phyloP scores from a whole-genome alignment of 257 asterid species.

The Rehmannia glutinosa region DNA sequence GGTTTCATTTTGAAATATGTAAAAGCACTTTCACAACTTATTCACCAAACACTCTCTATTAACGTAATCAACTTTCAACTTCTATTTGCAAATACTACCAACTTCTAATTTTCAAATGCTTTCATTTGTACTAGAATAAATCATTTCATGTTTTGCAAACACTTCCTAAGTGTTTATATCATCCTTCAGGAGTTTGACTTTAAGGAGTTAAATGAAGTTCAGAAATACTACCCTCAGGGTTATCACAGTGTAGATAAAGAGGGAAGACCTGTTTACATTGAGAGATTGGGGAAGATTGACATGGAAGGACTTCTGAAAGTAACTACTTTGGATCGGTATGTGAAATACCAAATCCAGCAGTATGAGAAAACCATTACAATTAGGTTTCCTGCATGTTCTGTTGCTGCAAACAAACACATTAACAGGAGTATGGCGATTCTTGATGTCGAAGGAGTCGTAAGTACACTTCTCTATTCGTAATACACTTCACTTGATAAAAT shows the following conservation, averaged over 20 bases:
- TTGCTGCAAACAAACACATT: slow-evolving; percentile 39
- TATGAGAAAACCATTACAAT: slow-evolving; percentile 43
- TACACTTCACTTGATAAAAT: neutral
- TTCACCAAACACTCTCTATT: no score
- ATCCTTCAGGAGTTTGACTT: slow-evolving; percentile 38
- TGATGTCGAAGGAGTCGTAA: slow-evolving; percentile 69
- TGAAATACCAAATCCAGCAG: slow-evolving; percentile 46
- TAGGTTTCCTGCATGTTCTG: slow-evolving; percentile 57
- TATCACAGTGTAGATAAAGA: slow-evolving; percentile 52
- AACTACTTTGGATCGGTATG: slow-evolving; percentile 43
- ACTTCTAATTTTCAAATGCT: no score
- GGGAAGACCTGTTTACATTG: slow-evolving; percentile 57
- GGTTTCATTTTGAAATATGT: no score
- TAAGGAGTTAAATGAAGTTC: slow-evolving; percentile 34
- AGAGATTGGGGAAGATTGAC: slow-evolving; percentile 49
- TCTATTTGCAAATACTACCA: no score
- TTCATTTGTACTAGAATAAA: no score
- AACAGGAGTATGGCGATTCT: slow-evolving; percentile 41
- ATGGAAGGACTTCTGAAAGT: slow-evolving; percentile 39
- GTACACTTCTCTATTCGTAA: slow-evolving; percentile 3
- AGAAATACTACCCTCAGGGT: slow-evolving; percentile 53
- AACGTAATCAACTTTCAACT: no score
- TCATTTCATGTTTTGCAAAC: no score
- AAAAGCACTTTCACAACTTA: no score
- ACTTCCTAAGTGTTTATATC: neutral